Conservation (phyloP, 345 rosid species). For the Linum lewisii region DNA sequence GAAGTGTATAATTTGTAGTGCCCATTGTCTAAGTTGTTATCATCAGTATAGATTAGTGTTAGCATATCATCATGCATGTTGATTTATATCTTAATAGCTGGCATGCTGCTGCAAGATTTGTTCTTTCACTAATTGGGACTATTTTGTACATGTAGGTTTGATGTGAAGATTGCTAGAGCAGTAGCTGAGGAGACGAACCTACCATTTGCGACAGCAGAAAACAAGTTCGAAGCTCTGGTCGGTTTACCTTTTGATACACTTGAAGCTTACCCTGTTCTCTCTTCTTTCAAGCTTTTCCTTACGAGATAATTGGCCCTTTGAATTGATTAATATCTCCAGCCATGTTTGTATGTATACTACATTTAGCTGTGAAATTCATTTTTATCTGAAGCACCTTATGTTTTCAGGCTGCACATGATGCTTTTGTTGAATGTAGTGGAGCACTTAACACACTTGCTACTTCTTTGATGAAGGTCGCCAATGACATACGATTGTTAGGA, state of each 20-base stretch:
- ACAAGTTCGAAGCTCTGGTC: conserved; percentile 97
- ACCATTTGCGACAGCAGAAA: conserved; percentile 92
- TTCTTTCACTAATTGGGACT: background rate
- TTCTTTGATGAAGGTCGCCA: conserved; percentile 87
- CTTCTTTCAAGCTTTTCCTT: background rate
- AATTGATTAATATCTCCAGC: no score
- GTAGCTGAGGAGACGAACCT: conserved; percentile 86
- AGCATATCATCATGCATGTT: background rate
- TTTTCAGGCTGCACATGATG: conserved; percentile 93
- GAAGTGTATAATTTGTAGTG: no score
- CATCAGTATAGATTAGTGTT: background rate
- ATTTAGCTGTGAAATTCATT: background rate
- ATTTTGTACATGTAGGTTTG: conserved; percentile 47
- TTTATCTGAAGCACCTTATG: conserved; percentile 14
- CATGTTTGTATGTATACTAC: background rate
- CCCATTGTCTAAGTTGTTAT: background rate
- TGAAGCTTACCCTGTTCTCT: conserved; percentile 4
- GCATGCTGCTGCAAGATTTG: background rate
- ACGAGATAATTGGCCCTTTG: no score
- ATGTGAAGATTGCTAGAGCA: conserved; percentile 81
- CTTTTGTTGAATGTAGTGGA: conserved; percentile 93
- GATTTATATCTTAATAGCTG: no score
- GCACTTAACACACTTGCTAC: conserved; percentile 70
- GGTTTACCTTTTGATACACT: conserved; percentile 18
- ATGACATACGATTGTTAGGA: conserved; percentile 84